Evolutionary conservation across 2,329 filamentous ascomycete genomes (phyloP), one percentile per base, ranked within the genome.

Genomic region (Botrytis medusae): DNA sequence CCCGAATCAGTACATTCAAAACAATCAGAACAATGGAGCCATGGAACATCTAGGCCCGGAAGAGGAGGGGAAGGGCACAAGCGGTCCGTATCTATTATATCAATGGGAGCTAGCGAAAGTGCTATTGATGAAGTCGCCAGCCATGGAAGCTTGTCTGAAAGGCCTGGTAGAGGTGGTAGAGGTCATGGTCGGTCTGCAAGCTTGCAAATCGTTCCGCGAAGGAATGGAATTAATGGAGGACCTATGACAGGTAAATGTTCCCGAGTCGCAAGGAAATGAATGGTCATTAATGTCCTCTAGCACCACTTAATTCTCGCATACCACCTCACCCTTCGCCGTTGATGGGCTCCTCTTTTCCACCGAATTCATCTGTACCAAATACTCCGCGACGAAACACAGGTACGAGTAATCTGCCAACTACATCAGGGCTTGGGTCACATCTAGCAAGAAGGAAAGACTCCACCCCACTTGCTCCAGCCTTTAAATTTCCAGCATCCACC

Each of bases 11-110:
- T 71, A 40, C 64, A 73, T 57, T 72, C 75, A 64, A 70, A 54
- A 61, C 69, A 71, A 63, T 62, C 78, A 37, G 75, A 75, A 44
- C 74, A 75, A 51, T 78, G 77, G 77, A 79, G 76, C 74, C 63
- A 59, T 40, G 75, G 74, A 22, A 70, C 74, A 54, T 61, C 73
- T 7, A 78, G 74, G 72, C 32, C 72, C n/a, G 75, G 74, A 37
- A 78, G 76, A 65, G 75, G 79, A 51, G 84, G 86, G n/a, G 88
- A 91, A 78, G 84, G 86, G 71, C 93, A 95, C 78, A 90, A 91
- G 81, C 87, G 92, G 78, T 95, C 93, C 4, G 87, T 96, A 44
- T 96, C 93, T 29, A 95, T 96, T 76, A 89, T 95, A 63, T 95
- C 93, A 16, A 89, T 95, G 77, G 91, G 91, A 18, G 89, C 89